Base-by-base conservation (phyloP, 1,284 basidiomycete species). In the Sphaerobolus stellatus region DNA sequence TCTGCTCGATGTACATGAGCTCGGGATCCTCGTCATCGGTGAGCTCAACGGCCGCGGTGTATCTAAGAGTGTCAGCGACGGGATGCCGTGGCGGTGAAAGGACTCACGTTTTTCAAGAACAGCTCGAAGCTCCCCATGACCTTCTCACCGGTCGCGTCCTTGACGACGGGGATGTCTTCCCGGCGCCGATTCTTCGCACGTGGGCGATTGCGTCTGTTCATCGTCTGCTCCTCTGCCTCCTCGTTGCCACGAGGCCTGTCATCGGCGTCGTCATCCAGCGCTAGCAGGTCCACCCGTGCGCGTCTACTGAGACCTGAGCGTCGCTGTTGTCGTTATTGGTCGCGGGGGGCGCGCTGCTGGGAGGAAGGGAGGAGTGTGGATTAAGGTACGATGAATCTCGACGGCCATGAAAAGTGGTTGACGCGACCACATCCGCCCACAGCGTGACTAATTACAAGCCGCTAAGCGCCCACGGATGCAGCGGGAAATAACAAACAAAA, bases 111-210 rank as follows among this genome's bases (percentile, higher is more conserved):
- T 74, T 93, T 90, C 52, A 99, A 72, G 71, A 99, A 98, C 5
- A 83, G 82, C 67, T 91, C 88, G 66, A 98, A 98, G 62, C 87
- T 88, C 66, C 94, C 91, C 57, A 88, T 85, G 3, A 98, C 90
- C 63, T 89, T 91, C 71, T 98, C 94, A 49, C 94, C 94, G 13
- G 96, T 93, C 36, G 88, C 84, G 70, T 98, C 96, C 61, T 87
- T 88, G 1, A 98, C 94, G 48, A 92, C 75, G 1, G 93, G 90
- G 1, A 95, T 82, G 61, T 92, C 84, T 5, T 75, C 80, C 52
- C 78, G 78, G 13, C 71, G 71, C 61, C 82, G 81, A 24, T 75
- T 75, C 54, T 76, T 75, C 2, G 77, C 75, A 52, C 74, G 74
- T 52, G 76, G 73, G 50, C 79, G 73, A 56, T 74, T 75, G 36